Evolutionary conservation across 352 stramenopile genomes (phyloP).

Genomic region (Globisporangium canariense): DNA sequence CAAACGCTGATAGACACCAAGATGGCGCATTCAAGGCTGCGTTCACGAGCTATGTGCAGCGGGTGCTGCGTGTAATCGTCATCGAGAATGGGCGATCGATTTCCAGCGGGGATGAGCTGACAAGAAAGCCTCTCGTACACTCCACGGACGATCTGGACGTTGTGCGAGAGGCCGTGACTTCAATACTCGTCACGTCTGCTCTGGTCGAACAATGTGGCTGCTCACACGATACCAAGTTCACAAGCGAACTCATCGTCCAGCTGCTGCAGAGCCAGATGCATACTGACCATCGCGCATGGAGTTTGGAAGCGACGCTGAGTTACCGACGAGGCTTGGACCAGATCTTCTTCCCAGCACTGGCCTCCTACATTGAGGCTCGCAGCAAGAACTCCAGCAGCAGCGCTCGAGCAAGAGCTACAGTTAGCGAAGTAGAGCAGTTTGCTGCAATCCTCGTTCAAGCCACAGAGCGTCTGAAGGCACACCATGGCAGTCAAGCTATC

Average conservation of each 20-base stretch:
- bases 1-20: background rate
- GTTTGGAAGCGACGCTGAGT: background rate
- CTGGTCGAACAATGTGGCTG: background rate
- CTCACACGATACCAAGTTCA: conserved; percentile 17
- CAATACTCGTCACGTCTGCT: conserved; percentile 25
- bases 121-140: conserved; percentile 18
- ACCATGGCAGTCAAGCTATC: background rate
- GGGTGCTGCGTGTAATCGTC: conserved; percentile 23
- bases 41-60: conserved; percentile 26
- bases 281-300: background rate
- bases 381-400: background rate
- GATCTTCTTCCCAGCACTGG: conserved; percentile 38
- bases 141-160: conserved; percentile 18
- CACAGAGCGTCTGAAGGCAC: background rate
- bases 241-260: conserved; percentile 18
- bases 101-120: conserved; percentile 20
- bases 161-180: conserved; percentile 21
- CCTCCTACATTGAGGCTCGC: background rate
- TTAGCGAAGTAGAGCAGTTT: conserved; percentile 1
- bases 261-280: conserved; percentile 19
- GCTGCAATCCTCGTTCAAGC: conserved; percentile 1
- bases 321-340: conserved; percentile 24
- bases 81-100: conserved; percentile 30
- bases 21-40: conserved; percentile 22
- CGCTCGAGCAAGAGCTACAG: too few relatives aligned